Evolutionary conservation across 2,329 filamentous ascomycete species (phyloP).

Genomic region (Xylaria polymorpha): DNA sequence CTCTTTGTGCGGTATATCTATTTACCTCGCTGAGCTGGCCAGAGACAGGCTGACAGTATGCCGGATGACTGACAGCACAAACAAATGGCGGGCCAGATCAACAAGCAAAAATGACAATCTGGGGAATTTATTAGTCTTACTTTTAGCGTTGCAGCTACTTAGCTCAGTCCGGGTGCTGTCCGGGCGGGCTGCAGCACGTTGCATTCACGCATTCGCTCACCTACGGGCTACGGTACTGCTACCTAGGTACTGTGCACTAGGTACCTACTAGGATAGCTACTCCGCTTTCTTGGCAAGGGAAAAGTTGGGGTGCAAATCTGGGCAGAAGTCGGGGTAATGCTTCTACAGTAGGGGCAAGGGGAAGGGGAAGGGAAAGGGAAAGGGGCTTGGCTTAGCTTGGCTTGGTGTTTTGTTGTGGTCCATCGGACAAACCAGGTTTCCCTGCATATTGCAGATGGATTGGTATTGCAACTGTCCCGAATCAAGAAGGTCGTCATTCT

Average conservation of each 20-base stretch:
- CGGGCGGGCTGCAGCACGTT: constrained; percentile 14
- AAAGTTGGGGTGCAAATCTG: constrained; percentile 45
- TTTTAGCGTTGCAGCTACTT: constrained; percentile 15
- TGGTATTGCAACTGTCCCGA: constrained; percentile 7
- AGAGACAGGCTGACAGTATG: constrained; percentile 15
- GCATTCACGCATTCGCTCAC: background rate
- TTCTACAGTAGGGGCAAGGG: too few species aligned
- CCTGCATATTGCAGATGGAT: constrained; percentile 18
- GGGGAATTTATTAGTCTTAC: constrained; percentile 44
- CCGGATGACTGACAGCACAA: constrained; percentile 25
- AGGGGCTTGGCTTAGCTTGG: background rate
- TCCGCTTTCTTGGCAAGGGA: constrained; percentile 46
- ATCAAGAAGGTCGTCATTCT: constrained; percentile 33
- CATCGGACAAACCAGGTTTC: background rate
- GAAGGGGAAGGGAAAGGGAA: background rate
- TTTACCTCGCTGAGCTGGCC: background rate
- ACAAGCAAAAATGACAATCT: constrained; percentile 31
- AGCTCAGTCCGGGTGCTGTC: background rate
- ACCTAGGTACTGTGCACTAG: background rate
- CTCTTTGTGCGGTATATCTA: constrained; percentile 8
- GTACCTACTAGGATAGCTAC: constrained; percentile 39
- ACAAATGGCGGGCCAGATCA: constrained; percentile 26
- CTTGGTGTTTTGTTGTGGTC: background rate
- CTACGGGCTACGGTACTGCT: background rate
- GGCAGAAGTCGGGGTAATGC: constrained; percentile 35